A percentile compares a stretch with the other conserved stretches of the same genome.
Evolutionary conservation across 441 rosid genomes (phyloP).

Genomic region (Syzygium syzygioides): DNA sequence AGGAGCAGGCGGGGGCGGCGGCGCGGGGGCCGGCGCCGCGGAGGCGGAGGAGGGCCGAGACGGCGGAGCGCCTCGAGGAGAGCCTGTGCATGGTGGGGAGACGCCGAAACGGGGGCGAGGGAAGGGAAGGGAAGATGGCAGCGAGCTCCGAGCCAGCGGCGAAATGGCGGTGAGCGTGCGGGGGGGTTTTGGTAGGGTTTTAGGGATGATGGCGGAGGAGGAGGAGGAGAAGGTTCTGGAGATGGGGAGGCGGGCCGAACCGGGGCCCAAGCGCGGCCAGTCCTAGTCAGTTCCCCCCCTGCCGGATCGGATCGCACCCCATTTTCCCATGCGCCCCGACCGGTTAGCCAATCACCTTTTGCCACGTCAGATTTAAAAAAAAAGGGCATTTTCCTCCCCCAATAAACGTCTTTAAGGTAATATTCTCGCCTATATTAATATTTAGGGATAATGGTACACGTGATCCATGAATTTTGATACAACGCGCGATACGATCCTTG

Average conservation of each 20-base stretch:
- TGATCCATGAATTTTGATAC: too few relatives aligned
- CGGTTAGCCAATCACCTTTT: neutral
- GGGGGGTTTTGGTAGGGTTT: conserved; percentile 61
- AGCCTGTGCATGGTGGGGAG: conserved; percentile 50
- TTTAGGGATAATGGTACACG: too few relatives aligned
- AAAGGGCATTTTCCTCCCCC: neutral
- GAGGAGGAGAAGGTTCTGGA: conserved; percentile 61
- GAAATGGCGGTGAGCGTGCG: neutral
- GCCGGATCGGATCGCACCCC: neutral
- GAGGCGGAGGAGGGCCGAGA: conserved; percentile 44
- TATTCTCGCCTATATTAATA: neutral
- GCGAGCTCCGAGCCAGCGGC: neutral
- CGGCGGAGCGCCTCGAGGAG: conserved; percentile 52
- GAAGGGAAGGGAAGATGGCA: neutral
- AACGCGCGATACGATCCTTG: fast-evolving
- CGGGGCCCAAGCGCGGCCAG: neutral
- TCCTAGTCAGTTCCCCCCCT: too few relatives aligned
- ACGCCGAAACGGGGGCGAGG: neutral
- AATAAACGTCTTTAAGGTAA: neutral
- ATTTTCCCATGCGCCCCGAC: neutral
- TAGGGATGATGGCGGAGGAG: conserved; percentile 26
- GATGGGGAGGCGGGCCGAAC: neutral
- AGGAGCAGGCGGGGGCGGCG: conserved; percentile 11
- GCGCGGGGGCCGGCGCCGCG: conserved; percentile 30
- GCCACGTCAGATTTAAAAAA: neutral